Evolutionary conservation across 306 rosid species (phyloP), one percentile per base, ranked within the genome.

Genomic region (Canavalia ensiformis): DNA sequence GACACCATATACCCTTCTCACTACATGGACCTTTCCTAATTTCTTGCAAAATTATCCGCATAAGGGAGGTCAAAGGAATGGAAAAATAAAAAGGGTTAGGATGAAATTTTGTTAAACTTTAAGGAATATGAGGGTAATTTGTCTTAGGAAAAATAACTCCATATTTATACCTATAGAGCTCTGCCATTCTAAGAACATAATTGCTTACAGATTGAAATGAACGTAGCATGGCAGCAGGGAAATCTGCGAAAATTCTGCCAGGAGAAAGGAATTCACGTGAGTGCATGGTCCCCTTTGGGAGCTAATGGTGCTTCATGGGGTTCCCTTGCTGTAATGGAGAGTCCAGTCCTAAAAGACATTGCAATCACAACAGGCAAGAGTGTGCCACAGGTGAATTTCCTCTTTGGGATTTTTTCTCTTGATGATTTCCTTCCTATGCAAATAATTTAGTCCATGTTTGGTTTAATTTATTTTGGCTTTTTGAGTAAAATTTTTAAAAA

Each of bases 261-360:
- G 46, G 81, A 67, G 28, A 75, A 75, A 75, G 81, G 81, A 10
- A 82, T 82, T 44, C 75, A 65, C 0, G 46, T 82, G 44, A 10
- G 46, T 28, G 85, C 81, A 75, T 82, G 81, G 81, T 82, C 85
- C 29, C 85, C 85, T 31, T 50, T 82, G 52, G 85, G 76, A 58
- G 76, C 81, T 47, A 33, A 75, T 46, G 71, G 71, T 8, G 74
- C 74, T 69, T 0, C 11, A 1, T 77, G 82, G 79, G 82, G 86
- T 70, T 18, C 82, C 11, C 49, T 10, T 41, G 68, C 74, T n/a
- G 79, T 83, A 10, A 83, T 83, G 62, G 65, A 69, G 5, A 83
- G 45, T 62, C 86, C 81, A 30, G 25, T 75, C 39, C 81, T 82
- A 0, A 54, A 66, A 11, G 46, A 55, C 2, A 82, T 82, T 66